These are phyloP conservation scores for Sclerotinia minor DNA, from an alignment of 2,329 filamentous ascomycete genomes.

Conservation along the genomic window DNA sequence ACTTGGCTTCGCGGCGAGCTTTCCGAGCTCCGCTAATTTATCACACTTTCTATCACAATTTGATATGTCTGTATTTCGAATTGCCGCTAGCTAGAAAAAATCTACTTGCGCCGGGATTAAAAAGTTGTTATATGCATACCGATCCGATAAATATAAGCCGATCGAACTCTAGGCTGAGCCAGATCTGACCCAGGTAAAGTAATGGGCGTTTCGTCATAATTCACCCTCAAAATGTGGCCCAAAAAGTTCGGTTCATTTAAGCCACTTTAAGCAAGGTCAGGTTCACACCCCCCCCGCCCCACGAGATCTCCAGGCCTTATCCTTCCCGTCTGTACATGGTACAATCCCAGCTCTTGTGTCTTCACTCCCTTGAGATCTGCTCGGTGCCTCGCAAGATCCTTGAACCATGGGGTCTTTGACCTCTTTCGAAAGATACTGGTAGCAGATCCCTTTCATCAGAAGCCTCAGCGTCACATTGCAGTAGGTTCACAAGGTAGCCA, in stretches of 20 bases:
- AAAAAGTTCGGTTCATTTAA: slow-evolving; percentile 12
- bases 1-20: not conserved
- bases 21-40: slow-evolving; percentile 15
- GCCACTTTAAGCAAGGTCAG: slow-evolving; percentile 9
- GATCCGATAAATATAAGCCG: slow-evolving; percentile 14
- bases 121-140: slow-evolving; percentile 1
- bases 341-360: slow-evolving; percentile 12
- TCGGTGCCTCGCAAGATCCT: slow-evolving; percentile 39
- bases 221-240: not conserved
- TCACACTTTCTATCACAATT: slow-evolving; percentile 18
- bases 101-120: not conserved
- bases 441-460: slow-evolving; percentile 28
- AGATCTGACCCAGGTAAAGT: not conserved
- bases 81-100: not conserved
- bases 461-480: slow-evolving; percentile 34
- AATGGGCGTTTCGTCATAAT: not conserved
- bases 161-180: slow-evolving; percentile 8
- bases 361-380: slow-evolving; percentile 34
- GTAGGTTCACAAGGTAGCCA: slow-evolving; percentile 22
- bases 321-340: slow-evolving; percentile 28
- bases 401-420: slow-evolving; percentile 37
- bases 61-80: slow-evolving; percentile 9
- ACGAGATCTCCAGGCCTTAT: slow-evolving; percentile 25
- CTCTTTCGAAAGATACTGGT: slow-evolving; percentile 31
- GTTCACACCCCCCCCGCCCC: not conserved